Evolutionary conservation across 352 stramenopile genomes (phyloP).

Genomic region (Phytophthora multivora): DNA sequence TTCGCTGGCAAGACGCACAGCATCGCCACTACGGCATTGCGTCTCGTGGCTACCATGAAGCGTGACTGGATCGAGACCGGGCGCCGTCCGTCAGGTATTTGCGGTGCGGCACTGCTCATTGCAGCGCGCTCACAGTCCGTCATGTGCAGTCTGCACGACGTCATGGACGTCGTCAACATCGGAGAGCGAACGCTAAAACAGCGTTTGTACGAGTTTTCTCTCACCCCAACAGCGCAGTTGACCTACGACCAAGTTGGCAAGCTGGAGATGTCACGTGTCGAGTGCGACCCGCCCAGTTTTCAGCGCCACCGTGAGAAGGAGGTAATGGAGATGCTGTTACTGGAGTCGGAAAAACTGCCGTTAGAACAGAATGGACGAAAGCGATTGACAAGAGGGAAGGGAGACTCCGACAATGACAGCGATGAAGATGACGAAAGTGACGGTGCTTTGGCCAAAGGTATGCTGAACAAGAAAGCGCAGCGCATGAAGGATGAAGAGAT

Average conservation of each 20-base stretch:
- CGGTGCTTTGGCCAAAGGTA: constrained; percentile 24
- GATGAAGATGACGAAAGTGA: constrained; percentile 43
- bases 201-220: constrained; percentile 97
- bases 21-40: constrained; percentile 95
- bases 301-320: constrained; percentile 87
- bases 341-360: constrained; percentile 76
- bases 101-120: constrained; percentile 96
- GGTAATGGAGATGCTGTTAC: constrained; percentile 90
- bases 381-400: constrained; percentile 19
- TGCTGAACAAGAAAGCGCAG: constrained; percentile 47
- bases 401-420: constrained; percentile 22
- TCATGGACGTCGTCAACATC: constrained; percentile 95
- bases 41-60: constrained; percentile 97
- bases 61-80: constrained; percentile 99
- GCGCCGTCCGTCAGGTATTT: constrained; percentile 96
- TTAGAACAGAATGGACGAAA: constrained; percentile 51
- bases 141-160: constrained; percentile 83
- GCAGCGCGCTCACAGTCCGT: constrained; percentile 96
- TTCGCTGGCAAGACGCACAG: constrained; percentile 94
- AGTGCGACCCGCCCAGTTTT: constrained; percentile 90
- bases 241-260: constrained; percentile 96
- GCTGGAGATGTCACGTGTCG: constrained; percentile 85
- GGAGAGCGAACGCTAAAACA: constrained; percentile 96
- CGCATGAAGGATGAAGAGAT: constrained; percentile 81
- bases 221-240: constrained; percentile 93